Evolutionary conservation across 768 basidiomycete genomes (phyloP), one percentile per base, ranked within the genome.

Genomic region (Lactifluus hygrophoroides): DNA sequence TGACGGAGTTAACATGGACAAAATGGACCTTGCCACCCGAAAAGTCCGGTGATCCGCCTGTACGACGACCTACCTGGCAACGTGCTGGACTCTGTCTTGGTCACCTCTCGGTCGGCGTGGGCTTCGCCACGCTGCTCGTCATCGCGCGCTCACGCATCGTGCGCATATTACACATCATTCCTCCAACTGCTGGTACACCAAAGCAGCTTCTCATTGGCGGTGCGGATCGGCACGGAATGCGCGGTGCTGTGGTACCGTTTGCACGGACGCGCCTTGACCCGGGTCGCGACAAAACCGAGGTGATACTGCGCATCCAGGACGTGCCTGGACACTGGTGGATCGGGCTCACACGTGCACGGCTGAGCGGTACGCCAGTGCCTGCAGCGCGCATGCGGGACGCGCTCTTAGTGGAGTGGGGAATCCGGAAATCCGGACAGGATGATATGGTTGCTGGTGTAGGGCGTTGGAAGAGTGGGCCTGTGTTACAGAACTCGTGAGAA

Each of bases 291-390:
- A 28, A 54, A 19, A 59, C 61, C n/a, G 64, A 64, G 48, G 51
- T 46, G 25, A 57, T 64, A 27, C 14, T 64, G 51, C 61, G 64
- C 17, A 58, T 64, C 13, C 16, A 58, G 28, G 64, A 55, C 32
- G 47, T 56, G 54, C 57, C 57, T n/a, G 64, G 61, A 13, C 64
- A 64, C 42, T 64, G 64, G 64, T 63, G 61, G 64, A 45, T 64
- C 3, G 64, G 51, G 23, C 57, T 63, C 27, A 51, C n/a, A 3
- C 35, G 43, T 19, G 64, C 57, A 17, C 53, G 43, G 43, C 17
- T 64, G 44, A 40, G 62, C 11, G 64, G 64, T 32, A 14, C 34
- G 27, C 28, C 43, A 5, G 51, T 57, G 4, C 40, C 51, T 16
- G 43, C 57, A 2, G 46, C 37, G 40, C 62, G 37, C 27, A 53